Conservation (phyloP, 352 stramenopile species). For the Pythium phragmitis region DNA sequence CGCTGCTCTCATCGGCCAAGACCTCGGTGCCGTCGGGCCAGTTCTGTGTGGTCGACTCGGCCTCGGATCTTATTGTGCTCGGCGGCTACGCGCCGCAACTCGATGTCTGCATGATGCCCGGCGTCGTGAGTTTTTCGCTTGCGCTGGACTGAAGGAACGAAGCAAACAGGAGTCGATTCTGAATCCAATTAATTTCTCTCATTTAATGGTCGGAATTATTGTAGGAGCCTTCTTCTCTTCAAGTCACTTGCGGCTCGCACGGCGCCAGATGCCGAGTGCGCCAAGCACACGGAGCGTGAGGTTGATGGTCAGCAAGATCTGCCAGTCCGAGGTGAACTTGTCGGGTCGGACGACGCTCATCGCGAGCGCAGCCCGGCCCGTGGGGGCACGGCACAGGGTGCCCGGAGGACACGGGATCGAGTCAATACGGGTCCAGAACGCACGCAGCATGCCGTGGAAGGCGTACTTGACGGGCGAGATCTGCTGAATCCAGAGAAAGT, state of each 20-base stretch:
- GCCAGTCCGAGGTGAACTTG: slow-evolving; percentile 11
- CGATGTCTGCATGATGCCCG: slow-evolving; percentile 79
- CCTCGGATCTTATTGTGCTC: slow-evolving; percentile 67
- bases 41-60: slow-evolving; percentile 66
- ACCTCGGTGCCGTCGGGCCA: slow-evolving; percentile 57
- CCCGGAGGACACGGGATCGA: slow-evolving; percentile 1
- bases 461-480: slow-evolving; percentile 34
- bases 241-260: neutral
- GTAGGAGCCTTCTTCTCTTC: neutral
- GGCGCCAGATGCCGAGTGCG: slow-evolving; percentile 4
- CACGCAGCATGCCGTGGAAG: slow-evolving; percentile 25
- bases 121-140: slow-evolving; percentile 81
- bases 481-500: slow-evolving; percentile 35
- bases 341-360: slow-evolving; percentile 5
- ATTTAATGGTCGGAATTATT: no score
- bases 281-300: neutral
- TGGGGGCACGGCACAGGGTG: neutral
- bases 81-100: slow-evolving; percentile 55
- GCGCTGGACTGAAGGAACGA: slow-evolving; percentile 30
- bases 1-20: slow-evolving; percentile 50
- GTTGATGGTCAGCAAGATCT: slow-evolving; percentile 6
- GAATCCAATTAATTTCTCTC: no score
- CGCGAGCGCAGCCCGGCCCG: neutral
- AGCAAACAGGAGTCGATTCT: no score
- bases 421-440: slow-evolving; percentile 18